Conservation (phyloP, 2,329 filamentous ascomycete genomes). For the Eutypa lata region DNA sequence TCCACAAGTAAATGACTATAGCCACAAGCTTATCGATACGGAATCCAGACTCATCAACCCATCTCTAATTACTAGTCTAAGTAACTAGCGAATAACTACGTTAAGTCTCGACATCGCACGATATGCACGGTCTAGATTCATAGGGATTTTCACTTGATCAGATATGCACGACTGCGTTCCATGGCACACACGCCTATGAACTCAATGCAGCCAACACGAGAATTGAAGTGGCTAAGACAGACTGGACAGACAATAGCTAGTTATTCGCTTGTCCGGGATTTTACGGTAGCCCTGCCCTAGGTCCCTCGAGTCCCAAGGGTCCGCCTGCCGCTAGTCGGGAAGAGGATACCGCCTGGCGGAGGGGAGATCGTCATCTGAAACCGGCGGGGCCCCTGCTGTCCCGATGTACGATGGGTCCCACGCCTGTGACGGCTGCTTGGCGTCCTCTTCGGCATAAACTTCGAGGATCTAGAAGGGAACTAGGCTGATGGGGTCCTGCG, state of each 20-base stretch:
- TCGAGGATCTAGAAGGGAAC: neutral
- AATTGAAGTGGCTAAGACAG: too few relatives aligned
- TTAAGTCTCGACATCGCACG: neutral
- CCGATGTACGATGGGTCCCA: neutral
- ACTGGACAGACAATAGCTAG: too few relatives aligned
- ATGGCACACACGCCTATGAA: neutral
- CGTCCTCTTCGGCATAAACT: neutral
- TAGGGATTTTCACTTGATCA: too few relatives aligned
- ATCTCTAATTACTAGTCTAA: too few relatives aligned
- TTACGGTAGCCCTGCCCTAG: too few relatives aligned
- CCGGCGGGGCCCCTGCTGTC: neutral
- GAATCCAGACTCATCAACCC: neutral
- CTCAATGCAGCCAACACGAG: too few relatives aligned
- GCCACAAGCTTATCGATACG: neutral
- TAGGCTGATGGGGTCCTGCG: neutral
- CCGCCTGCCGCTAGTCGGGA: too few relatives aligned
- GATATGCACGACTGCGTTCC: neutral
- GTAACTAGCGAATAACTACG: neutral
- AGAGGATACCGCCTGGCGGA: too few relatives aligned
- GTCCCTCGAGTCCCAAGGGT: too few relatives aligned
- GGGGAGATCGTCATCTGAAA: conserved; percentile 1
- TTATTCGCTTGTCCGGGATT: too few relatives aligned
- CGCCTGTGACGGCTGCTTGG: neutral
- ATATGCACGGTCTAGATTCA: neutral
- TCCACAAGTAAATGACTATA: neutral